Conservation (phyloP, 306 rosid genomes). For the Lathyrus tuberosus region DNA sequence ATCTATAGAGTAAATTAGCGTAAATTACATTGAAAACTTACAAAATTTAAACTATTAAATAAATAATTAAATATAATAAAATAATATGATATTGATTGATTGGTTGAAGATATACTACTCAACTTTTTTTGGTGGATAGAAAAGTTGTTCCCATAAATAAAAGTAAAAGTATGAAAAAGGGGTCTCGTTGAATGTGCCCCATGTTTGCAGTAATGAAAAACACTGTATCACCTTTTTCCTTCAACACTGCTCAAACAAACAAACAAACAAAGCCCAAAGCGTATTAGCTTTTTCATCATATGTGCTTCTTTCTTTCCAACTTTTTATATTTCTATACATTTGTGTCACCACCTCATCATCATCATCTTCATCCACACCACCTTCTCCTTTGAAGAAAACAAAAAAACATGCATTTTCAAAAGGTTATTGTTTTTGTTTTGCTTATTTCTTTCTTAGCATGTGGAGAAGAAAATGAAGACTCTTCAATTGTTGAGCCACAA, state of each 20-base stretch:
- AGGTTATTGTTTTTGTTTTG: constrained; percentile 48
- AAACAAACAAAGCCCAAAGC: constrained; percentile 49
- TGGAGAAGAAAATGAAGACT: constrained; percentile 45
- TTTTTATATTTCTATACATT: constrained; percentile 29
- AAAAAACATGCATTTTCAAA: constrained; percentile 49
- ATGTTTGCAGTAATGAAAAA: constrained; percentile 62
- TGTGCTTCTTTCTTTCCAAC: constrained; percentile 33
- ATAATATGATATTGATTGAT: too few relatives aligned
- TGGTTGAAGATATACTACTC: too few relatives aligned
- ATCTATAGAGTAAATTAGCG: too few relatives aligned
- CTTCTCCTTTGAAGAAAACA: constrained; percentile 2
- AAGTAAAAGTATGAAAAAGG: constrained; percentile 35
- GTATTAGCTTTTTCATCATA: constrained; percentile 45
- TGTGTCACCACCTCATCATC: constrained; percentile 2
- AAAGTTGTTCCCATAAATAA: too few relatives aligned
- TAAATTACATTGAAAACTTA: too few relatives aligned
- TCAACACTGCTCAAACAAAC: constrained; percentile 49
- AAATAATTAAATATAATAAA: too few relatives aligned
- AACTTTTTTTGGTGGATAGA: too few relatives aligned
- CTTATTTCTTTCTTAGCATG: constrained; percentile 45
- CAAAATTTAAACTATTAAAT: too few relatives aligned
- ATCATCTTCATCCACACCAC: not conserved
- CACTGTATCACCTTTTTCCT: constrained; percentile 52
- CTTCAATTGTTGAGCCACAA: constrained; percentile 23
- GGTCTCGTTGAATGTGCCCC: constrained; percentile 69